Conservation (phyloP, 345 rosid species). For the Anastatica hierochuntica region DNA sequence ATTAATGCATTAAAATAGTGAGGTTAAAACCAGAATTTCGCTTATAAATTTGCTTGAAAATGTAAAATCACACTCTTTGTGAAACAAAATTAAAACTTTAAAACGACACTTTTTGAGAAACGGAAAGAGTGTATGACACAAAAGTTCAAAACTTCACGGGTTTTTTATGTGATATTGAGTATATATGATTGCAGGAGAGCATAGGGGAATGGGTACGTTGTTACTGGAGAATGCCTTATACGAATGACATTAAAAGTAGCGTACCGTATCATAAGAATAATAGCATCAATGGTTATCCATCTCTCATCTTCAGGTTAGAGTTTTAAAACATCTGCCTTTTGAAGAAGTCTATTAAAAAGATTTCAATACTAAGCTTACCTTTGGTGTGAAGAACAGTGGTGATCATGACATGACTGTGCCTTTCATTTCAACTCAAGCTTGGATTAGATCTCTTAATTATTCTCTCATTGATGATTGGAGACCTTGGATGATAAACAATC, state of each 20-base stretch:
- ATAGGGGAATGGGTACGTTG: slow-evolving; percentile 20
- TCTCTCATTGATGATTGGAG: background rate
- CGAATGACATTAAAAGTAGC: slow-evolving; percentile 3
- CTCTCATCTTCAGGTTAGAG: slow-evolving; percentile 17
- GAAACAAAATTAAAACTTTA: no score
- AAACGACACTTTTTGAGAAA: no score
- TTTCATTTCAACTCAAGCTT: background rate
- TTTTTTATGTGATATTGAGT: no score
- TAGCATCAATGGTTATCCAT: slow-evolving; percentile 14
- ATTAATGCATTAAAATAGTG: no score
- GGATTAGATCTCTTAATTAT: background rate
- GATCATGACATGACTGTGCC: background rate
- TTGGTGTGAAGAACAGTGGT: background rate
- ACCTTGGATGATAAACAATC: background rate
- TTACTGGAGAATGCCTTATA: background rate
- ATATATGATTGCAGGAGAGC: slow-evolving; percentile 9
- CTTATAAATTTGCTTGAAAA: no score
- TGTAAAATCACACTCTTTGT: no score
- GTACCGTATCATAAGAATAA: slow-evolving; percentile 20
- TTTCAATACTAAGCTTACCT: no score
- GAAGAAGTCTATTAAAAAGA: background rate
- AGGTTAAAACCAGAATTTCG: no score
- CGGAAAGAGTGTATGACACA: no score
- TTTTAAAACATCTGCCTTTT: no score
- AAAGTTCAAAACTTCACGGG: no score